Base-by-base conservation (phyloP, 2,329 filamentous ascomycete genomes). In the Claviceps humidiphila region DNA sequence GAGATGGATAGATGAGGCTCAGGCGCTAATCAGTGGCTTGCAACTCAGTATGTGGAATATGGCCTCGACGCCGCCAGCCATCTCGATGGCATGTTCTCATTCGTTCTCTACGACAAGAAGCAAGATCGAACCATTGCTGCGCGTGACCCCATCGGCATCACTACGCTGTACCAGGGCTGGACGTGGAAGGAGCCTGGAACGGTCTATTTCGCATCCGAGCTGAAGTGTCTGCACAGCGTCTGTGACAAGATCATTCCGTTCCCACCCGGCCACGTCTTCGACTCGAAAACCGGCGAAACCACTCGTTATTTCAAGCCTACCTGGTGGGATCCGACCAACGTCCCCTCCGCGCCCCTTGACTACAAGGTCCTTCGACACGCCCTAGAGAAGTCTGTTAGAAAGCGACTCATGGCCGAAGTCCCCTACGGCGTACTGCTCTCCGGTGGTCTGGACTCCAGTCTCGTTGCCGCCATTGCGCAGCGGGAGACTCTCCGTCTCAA, bases 61-160 rank as follows among this genome's bases (percentile, higher is more conserved):
- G 93, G 84, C 64, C 77, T 94, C 60, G 89, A 97, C 64, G 89
- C 91, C 54, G 90, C 93, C 56, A 93, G 91, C 71, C 77, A 89
- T 71, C 82, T 98, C 60, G 93, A 98, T 68, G 93, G 93, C 74
- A 98, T 98, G 93, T 98, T 98, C 80, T 96, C 91, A 16, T 98
- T 94, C 74, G 90, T 98, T 53, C 80, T 98, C 51, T 95, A 95
- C 72, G 93, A 98, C 75, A 95, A 95, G 80, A 84, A 81, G 60
- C 82, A 89, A 69, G 87, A 98, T 75, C 85, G 93, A 60, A 87
- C 89, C 57, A 82, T 98, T 64, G 93, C 93, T 54, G 93, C 93
- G 52, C 84, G 93, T 66, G 93, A 98, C 69, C 93, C 93, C 39
- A 96, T 98, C 63, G 93, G 93, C 62, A 84, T 98, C 69, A 97